Conservation (phyloP, 345 rosid species). For the Schrenkiella parvula region DNA sequence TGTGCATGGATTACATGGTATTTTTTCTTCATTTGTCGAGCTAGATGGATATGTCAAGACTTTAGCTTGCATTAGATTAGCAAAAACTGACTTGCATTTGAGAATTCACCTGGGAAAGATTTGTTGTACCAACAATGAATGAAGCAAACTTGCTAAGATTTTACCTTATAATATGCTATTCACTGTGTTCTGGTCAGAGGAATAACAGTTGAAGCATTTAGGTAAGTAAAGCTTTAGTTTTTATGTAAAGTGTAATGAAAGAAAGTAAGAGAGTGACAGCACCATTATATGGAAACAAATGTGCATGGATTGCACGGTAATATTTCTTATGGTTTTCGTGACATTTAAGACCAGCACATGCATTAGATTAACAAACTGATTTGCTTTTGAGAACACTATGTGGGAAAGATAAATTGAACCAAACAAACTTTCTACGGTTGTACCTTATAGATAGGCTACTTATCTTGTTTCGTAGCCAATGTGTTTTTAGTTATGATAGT, state of each 20-base stretch:
- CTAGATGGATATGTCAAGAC: neutral
- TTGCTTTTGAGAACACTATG: neutral
- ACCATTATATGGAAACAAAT: conserved; percentile 36
- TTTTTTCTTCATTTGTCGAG: neutral
- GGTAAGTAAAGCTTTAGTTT: neutral
- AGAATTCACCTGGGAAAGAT: neutral
- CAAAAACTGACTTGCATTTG: neutral
- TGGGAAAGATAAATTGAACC: neutral
- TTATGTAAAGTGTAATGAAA: neutral
- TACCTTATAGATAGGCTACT: neutral
- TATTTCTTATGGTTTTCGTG: neutral
- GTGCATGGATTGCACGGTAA: conserved; percentile 96
- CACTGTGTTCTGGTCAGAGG: neutral
- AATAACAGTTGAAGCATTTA: neutral
- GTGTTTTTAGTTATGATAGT: neutral
- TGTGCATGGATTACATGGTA: conserved; percentile 99
- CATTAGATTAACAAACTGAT: neutral
- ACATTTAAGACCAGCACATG: neutral
- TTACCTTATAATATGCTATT: neutral
- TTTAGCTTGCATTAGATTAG: conserved; percentile 2
- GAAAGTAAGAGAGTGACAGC: neutral
- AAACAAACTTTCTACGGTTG: neutral
- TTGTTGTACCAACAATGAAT: neutral
- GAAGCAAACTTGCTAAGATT: neutral
- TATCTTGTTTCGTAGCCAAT: neutral